These are phyloP conservation scores for Ormosia semicastrata DNA, from an alignment of 306 rosid species.

Conservation along the genomic window DNA sequence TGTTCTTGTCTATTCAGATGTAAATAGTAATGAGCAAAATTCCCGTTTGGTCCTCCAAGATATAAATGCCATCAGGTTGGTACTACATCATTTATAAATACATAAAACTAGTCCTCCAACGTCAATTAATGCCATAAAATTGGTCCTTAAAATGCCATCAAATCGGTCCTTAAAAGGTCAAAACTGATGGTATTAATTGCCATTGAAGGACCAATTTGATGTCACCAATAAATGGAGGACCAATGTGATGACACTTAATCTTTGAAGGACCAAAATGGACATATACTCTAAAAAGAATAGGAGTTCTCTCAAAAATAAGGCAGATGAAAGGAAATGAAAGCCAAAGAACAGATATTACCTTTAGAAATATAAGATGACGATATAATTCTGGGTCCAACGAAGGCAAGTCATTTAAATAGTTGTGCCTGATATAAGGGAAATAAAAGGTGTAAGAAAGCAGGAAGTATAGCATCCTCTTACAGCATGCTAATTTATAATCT, in stretches of 20 bases:
- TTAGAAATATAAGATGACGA: conserved; percentile 94
- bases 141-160: not conserved
- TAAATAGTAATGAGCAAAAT: not conserved
- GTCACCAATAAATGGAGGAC: not conserved
- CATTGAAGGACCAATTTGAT: not conserved
- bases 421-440: conserved; percentile 56
- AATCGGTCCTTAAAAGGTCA: not conserved
- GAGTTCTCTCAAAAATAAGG: conserved; percentile 14
- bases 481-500: conserved; percentile 1
- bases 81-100: not conserved
- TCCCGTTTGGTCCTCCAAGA: not conserved
- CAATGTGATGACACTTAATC: not conserved
- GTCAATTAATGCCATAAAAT: not conserved
- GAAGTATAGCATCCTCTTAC: conserved; percentile 16
- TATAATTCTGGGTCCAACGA: conserved; percentile 94
- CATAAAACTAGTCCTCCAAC: not conserved
- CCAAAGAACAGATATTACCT: conserved; percentile 51
- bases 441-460: conserved; percentile 13
- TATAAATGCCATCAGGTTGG: not conserved
- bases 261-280: not conserved
- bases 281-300: not conserved
- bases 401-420: conserved; percentile 95
- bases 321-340: conserved; percentile 21
- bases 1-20: not conserved
- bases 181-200: not conserved